Evolutionary conservation across 768 basidiomycete species (phyloP).

Genomic region (Lentinula edodes): DNA sequence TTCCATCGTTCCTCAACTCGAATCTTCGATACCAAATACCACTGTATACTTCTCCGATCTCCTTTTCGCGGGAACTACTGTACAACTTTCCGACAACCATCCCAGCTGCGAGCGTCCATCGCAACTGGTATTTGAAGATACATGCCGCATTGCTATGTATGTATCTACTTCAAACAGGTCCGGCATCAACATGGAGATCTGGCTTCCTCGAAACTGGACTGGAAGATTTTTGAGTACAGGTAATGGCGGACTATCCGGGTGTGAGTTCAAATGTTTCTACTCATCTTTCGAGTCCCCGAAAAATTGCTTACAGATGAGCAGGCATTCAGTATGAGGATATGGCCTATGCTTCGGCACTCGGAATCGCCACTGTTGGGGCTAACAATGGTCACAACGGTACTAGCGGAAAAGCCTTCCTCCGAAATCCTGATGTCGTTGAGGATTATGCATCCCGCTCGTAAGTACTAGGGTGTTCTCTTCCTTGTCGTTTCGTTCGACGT

Average conservation of each 20-base stretch:
- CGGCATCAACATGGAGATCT: constrained; percentile 9
- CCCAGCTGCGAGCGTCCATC: not conserved
- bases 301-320: not conserved
- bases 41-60: constrained; percentile 1
- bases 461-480: not conserved
- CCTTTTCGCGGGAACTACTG: not conserved
- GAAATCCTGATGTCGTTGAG: constrained; percentile 14
- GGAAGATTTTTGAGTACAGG: constrained; percentile 10
- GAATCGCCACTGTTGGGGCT: constrained; percentile 14
- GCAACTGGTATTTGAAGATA: not conserved
- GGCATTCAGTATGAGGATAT: constrained; percentile 15
- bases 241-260: constrained; percentile 12
- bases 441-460: constrained; percentile 15
- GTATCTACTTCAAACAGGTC: constrained; percentile 8
- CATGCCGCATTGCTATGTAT: constrained; percentile 10
- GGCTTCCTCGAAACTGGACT: constrained; percentile 11
- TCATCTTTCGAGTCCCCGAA: not conserved
- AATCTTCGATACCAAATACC: not conserved
- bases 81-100: not conserved
- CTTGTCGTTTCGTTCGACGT: too few relatives aligned
- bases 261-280: not conserved
- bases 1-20: not conserved
- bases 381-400: constrained; percentile 16
- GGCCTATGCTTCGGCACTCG: constrained; percentile 10
- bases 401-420: constrained; percentile 10